These are phyloP conservation scores for Pseudopithomyces maydicus DNA, from an alignment of 2,329 filamentous ascomycete species.

Conservation along the genomic window DNA sequence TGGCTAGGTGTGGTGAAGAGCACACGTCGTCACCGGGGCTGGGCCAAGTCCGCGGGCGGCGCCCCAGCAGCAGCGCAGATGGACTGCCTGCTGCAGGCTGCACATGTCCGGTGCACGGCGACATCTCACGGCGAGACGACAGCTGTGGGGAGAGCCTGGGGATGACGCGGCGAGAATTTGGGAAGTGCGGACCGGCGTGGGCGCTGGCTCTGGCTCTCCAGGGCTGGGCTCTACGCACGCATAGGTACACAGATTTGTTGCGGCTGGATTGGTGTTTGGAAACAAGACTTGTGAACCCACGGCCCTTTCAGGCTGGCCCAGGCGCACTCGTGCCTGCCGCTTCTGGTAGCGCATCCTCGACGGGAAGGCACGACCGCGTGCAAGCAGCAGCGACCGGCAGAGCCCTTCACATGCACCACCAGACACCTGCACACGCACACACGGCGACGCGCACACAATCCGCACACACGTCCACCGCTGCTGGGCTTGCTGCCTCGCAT, in stretches of 20 bases:
- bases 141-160: too few species aligned
- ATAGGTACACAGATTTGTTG: not conserved
- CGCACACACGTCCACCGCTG: too few species aligned
- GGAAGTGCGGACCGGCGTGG: too few species aligned
- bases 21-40: not conserved
- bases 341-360: slow-evolving; percentile 4
- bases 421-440: not conserved
- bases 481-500: not conserved
- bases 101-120: too few species aligned
- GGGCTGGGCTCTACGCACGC: not conserved
- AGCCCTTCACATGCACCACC: not conserved
- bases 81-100: too few species aligned
- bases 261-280: slow-evolving; percentile 1
- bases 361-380: not conserved
- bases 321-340: slow-evolving; percentile 1
- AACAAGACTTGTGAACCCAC: not conserved
- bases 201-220: too few species aligned
- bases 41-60: not conserved
- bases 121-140: too few species aligned
- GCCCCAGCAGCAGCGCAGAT: not conserved
- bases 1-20: not conserved
- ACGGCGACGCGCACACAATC: not conserved
- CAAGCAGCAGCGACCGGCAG: not conserved
- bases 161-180: too few species aligned
- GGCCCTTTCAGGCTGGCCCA: not conserved